Percentiles rank a stretch among this genome's conserved stretches.
Evolutionary conservation across 2,329 filamentous ascomycete species (phyloP).

Genomic region (Fusarium phyllophilum): DNA sequence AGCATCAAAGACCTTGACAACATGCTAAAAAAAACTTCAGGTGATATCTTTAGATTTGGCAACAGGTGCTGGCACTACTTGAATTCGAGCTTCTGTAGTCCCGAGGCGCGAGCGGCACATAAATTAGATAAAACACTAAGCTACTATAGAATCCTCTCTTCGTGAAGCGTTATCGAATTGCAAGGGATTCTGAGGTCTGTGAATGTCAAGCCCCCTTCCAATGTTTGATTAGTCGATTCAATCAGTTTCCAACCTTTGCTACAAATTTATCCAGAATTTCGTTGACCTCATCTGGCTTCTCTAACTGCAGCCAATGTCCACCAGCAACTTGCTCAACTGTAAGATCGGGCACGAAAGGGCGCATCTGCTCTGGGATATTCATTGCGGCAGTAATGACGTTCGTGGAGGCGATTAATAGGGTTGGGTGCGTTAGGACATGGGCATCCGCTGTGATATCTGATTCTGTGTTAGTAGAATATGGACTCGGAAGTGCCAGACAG

Average conservation of each 20-base stretch:
- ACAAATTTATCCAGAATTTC: not conserved
- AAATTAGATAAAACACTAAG: too few species aligned
- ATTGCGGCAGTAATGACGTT: not conserved
- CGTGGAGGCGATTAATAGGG: not conserved
- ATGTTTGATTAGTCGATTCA: not conserved
- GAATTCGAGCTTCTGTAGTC: rapidly evolving
- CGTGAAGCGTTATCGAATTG: too few species aligned
- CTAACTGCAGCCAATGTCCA: not conserved
- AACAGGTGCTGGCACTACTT: rapidly evolving
- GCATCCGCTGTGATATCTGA: not conserved
- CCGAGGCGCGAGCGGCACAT: too few species aligned
- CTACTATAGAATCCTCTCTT: too few species aligned
- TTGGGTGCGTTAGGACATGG: not conserved
- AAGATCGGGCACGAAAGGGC: not conserved
- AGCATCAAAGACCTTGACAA: too few species aligned
- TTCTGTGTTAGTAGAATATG: not conserved
- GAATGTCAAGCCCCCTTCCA: too few species aligned
- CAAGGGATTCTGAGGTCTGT: rapidly evolving
- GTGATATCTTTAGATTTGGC: too few species aligned
- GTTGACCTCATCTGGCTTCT: not conserved
- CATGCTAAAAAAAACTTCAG: too few species aligned
- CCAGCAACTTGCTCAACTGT: not conserved
- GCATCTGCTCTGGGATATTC: not conserved
- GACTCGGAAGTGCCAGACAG: too few species aligned
- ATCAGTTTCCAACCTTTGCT: not conserved